phyloP scores from a whole-genome alignment of 2,329 filamentous ascomycete species.

The Trichoderma asperellum region DNA sequence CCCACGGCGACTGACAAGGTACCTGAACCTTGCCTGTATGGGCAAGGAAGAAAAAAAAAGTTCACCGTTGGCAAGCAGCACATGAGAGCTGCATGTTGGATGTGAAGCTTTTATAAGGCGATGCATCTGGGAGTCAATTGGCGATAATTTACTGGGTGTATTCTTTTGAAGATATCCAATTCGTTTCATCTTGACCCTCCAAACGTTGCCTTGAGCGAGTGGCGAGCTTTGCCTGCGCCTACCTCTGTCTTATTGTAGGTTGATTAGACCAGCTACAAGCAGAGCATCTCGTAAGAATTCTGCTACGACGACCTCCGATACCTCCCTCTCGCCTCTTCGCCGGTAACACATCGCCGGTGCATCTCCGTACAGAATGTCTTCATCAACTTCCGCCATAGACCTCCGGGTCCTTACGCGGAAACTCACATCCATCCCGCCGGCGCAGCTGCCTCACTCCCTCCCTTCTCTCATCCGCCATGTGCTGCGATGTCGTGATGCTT shows the following conservation, averaged over 20 bases:
- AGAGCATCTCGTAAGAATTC: neutral
- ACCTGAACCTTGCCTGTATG: slow-evolving; percentile 24
- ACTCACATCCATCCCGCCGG: slow-evolving; percentile 70
- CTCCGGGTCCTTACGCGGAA: slow-evolving; percentile 69
- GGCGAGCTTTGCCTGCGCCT: neutral
- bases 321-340: neutral
- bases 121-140: slow-evolving; percentile 8
- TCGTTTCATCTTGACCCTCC: neutral
- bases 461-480: slow-evolving; percentile 68
- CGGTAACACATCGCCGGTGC: neutral
- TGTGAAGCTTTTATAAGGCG: neutral
- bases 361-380: slow-evolving; percentile 1
- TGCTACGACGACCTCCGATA: neutral
- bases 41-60: slow-evolving; percentile 12
- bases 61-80: slow-evolving; percentile 5
- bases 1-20: slow-evolving; percentile 33
- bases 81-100: neutral
- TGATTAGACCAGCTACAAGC: neutral
- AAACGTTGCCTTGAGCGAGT: neutral
- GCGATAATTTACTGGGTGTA: neutral
- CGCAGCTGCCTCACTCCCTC: slow-evolving; percentile 73
- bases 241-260: neutral
- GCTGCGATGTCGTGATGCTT: slow-evolving; percentile 58
- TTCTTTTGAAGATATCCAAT: neutral
- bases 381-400: slow-evolving; percentile 53